These are phyloP conservation scores for Coemansia sp. DNA, from an alignment of 192 early-diverging fungal species.

Conservation along the genomic window DNA sequence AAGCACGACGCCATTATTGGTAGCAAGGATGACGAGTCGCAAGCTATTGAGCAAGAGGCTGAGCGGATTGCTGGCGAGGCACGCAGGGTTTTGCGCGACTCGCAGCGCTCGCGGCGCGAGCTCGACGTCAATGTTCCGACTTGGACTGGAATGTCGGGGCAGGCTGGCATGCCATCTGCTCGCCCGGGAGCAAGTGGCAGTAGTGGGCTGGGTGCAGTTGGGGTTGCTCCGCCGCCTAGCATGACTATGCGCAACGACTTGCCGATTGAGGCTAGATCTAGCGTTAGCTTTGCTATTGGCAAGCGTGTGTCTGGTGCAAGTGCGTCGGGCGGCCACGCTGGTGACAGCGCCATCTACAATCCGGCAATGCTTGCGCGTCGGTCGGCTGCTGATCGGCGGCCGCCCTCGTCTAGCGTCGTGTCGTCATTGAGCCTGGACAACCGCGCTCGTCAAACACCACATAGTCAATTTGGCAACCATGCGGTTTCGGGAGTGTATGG, in stretches of 20 bases:
- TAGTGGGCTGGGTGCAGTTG: neutral
- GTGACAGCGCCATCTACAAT: conserved; percentile 10
- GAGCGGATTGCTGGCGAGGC: conserved; percentile 78
- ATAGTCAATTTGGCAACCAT: conserved; percentile 18
- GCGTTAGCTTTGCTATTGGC: conserved; percentile 22
- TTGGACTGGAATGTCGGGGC: conserved; percentile 86
- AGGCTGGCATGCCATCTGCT: conserved; percentile 34
- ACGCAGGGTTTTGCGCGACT: conserved; percentile 71
- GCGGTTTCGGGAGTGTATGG: conserved; percentile 16
- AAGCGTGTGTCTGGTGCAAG: conserved; percentile 1
- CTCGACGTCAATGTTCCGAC: conserved; percentile 76
- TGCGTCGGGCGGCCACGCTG: neutral
- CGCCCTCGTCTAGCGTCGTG: conserved; percentile 22
- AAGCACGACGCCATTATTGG: conserved; percentile 91
- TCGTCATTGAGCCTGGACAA: conserved; percentile 20
- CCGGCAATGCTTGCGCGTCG: conserved; percentile 11
- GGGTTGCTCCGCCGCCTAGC: conserved; percentile 46
- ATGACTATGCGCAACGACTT: conserved; percentile 24
- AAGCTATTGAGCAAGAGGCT: conserved; percentile 80
- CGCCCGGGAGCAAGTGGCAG: neutral
- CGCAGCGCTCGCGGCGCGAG: conserved; percentile 64
- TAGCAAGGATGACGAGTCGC: conserved; percentile 60
- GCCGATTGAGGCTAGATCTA: conserved; percentile 10
- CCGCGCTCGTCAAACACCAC: neutral
- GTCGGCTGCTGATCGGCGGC: conserved; percentile 2